Percentiles rank a stretch among this genome's conserved stretches.
These are phyloP conservation scores for Phytophthora idaei DNA, from an alignment of 352 stramenopile genomes.

Conservation along the genomic window DNA sequence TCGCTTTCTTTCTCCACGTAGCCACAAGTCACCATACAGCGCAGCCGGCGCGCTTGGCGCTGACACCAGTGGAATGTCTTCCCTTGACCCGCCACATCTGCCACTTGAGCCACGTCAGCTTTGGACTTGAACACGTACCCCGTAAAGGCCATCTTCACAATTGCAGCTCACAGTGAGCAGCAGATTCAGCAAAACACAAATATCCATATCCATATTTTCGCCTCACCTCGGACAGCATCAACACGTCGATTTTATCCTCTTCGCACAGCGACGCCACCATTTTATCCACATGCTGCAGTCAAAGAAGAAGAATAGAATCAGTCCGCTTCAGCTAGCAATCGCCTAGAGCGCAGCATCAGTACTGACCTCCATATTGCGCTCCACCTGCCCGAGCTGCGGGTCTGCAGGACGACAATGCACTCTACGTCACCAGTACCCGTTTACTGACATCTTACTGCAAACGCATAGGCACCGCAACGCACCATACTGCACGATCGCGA, in stretches of 20 bases:
- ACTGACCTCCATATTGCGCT: conserved; percentile 72
- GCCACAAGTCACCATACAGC: conserved; percentile 72
- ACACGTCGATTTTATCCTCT: conserved; percentile 60
- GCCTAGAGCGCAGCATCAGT: not conserved
- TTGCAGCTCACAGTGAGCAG: conserved; percentile 6
- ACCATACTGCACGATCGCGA: conserved; percentile 87
- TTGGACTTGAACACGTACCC: conserved; percentile 79
- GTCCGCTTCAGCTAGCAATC: not conserved
- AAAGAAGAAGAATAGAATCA: not conserved
- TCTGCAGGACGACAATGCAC: conserved; percentile 38
- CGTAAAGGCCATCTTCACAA: conserved; percentile 77
- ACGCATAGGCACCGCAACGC: conserved; percentile 5
- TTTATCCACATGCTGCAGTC: conserved; percentile 53
- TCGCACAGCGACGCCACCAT: conserved; percentile 63
- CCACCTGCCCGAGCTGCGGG: conserved; percentile 66
- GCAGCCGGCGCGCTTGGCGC: conserved; percentile 58
- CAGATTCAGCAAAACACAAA: not conserved
- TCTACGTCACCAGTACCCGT: not conserved
- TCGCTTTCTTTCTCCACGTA: conserved; percentile 61
- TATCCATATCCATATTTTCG: not conserved
- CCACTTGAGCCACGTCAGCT: conserved; percentile 61
- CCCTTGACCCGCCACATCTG: conserved; percentile 58
- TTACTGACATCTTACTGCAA: not conserved
- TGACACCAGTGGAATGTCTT: conserved; percentile 75
- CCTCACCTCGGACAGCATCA: conserved; percentile 81